Evolutionary conservation across 495 filamentous ascomycete genomes (phyloP), one percentile per base, ranked within the genome.

Genomic region (Penicillium longicatenatum): DNA sequence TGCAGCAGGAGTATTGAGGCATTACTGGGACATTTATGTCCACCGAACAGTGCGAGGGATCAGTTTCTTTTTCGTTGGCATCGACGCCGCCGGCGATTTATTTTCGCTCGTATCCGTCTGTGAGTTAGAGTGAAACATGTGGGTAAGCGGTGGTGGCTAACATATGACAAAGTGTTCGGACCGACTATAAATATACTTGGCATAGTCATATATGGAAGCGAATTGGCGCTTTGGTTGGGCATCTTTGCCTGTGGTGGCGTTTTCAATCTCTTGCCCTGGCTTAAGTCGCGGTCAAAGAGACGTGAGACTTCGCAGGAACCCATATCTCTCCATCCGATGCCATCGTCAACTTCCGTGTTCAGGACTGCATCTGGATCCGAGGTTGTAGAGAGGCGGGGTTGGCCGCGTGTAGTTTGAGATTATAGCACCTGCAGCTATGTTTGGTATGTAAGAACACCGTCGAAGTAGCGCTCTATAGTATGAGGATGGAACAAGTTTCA

Each of bases 41-140:
- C 77, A 86, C 54, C 74, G 78, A 11, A 86, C 84, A 0, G 85
- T 87, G 12, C 75, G 82, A 2, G 86, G 86, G 8, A 87, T 89
- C 30, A 85, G 82, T 14, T 87, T 89, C 68, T 70, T 86, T 4
- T 89, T 87, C 61, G 84, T 86, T 1, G 83, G 70, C 0, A 85
- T 87, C 41, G 86, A 89, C 66, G 85, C 85, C 4, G 76, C 79
- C 2, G 86, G 85, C 0, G 86, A 89, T 71, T 54, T 87, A 1
- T 84, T 82, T 53, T 86, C 84, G 4, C 73, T 87, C 0, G 61
- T 86, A 12, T 86, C 86, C 6, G 70, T 89, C 37, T 68, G 74
- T 76, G 35, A 61, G 53, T 58, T 37, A 21, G 5, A 20, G n/a
- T 35, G 16, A 51, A 19, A 50, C 10, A 16, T 39, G 12, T 26